Evolutionary conservation across 176 grass and related monocot species (phyloP).

Genomic region (Carex scoparia): DNA sequence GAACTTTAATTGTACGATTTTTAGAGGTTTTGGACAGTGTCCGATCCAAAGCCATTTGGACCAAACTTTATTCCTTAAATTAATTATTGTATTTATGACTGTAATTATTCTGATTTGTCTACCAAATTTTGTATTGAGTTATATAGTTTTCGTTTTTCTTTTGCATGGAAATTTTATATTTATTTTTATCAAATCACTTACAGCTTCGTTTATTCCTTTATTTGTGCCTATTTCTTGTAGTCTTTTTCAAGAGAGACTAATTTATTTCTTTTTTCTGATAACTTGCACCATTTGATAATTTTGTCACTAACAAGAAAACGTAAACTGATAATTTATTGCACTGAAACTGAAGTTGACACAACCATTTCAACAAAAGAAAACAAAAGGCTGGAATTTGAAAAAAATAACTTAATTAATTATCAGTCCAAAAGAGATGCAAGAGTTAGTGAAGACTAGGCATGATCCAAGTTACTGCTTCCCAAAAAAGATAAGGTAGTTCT

Average conservation of each 20-base stretch:
- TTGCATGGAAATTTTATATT: not conserved
- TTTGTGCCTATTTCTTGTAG: not conserved
- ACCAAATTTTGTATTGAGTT: not conserved
- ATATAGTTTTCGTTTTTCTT: not conserved
- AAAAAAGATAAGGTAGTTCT: not conserved
- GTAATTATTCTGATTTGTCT: not conserved
- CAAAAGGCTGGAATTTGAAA: too few relatives aligned
- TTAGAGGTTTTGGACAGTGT: too few relatives aligned
- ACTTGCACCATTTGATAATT: not conserved
- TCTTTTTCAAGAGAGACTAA: not conserved
- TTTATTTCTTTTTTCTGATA: too few relatives aligned
- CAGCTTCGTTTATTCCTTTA: not conserved
- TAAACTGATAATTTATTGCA: not conserved
- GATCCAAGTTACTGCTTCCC: not conserved
- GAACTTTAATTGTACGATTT: too few relatives aligned
- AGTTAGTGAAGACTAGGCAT: not conserved
- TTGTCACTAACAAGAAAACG: not conserved
- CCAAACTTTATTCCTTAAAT: too few relatives aligned
- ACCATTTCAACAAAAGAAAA: too few relatives aligned
- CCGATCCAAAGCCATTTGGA: too few relatives aligned
- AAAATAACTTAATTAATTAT: too few relatives aligned
- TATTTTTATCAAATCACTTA: not conserved
- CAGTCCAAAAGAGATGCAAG: too few relatives aligned
- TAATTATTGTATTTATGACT: too few relatives aligned
- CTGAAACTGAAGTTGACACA: too few relatives aligned